Base-by-base conservation (phyloP, 2,329 filamentous ascomycete species). In the Talaromyces sp. region DNA sequence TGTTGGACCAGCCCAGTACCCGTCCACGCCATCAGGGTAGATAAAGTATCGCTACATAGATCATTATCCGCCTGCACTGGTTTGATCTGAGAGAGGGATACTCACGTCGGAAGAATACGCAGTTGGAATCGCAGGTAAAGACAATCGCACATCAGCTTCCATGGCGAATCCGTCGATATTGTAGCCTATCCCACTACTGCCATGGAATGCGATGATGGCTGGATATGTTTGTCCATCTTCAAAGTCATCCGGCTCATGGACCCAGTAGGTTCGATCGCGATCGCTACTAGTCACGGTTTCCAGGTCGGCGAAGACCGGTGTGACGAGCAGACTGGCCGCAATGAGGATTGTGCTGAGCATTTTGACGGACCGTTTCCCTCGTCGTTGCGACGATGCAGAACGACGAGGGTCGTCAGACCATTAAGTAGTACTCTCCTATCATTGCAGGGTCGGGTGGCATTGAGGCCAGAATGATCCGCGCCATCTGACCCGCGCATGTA, bases 131-230 rank as follows among this genome's bases (percentile, higher is more conserved):
- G 33, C 23, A 2, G 63, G 62, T 18, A 60, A 62, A 1, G 46
- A 52, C 62, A 82, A 68, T 64, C 74, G 76, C 0, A 77, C 79
- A 64, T 81, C 80, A 1, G 70, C 71, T 66, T 81, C 78, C 65
- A 82, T 78, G 66, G 62, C 50, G 14, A 61, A 61, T 8, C 62
- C 62, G 23, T 64, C 62, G 25, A 61, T 48, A 21, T 79, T 78
- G 1, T 76, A 58, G 3, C 79, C 80, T 25, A 78, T 72, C 62
- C 77, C 77, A 61, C 72, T 73, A 3, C 76, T 77, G 8, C 78
- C 80, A 68, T 83, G 80, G 66, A 82, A 82, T 2, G 77, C 80
- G 1, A 83, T 61, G 5, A 82, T 76, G 1, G 78, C 69, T 0
- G 80, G 78, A 57, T 81, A 80, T 18, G 69, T 67, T 23, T 69